Evolutionary conservation across 495 filamentous ascomycete genomes (phyloP).

Genomic region (Daldinia vernicosa): DNA sequence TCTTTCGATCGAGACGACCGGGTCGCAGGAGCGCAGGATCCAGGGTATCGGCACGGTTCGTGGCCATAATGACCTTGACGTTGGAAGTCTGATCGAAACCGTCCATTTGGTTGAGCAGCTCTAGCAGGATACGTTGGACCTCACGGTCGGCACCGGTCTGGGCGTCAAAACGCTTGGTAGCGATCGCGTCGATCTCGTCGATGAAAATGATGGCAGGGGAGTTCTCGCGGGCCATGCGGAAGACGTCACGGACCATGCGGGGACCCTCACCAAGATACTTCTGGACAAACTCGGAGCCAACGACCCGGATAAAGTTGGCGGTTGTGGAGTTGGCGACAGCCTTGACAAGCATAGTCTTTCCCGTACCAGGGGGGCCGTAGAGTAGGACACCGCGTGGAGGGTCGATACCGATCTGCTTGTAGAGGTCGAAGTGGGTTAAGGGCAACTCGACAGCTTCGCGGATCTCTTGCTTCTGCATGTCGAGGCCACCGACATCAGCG

Average conservation of each 20-base stretch:
- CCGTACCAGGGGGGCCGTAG: constrained; percentile 95
- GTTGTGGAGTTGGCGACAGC: constrained; percentile 98
- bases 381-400: constrained; percentile 95
- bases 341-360: constrained; percentile 99
- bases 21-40: constrained; percentile 94
- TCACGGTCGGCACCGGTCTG: constrained; percentile 97
- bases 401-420: constrained; percentile 98
- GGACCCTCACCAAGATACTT: constrained; percentile 98
- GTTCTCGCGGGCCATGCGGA: constrained; percentile 98
- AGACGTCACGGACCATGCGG: constrained; percentile 98
- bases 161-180: constrained; percentile 98
- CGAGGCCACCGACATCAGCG: constrained; percentile 94
- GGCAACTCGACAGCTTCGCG: constrained; percentile 96
- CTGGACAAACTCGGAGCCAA: constrained; percentile 97
- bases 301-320: constrained; percentile 97
- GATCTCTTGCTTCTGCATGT: constrained; percentile 99
- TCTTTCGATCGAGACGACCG: constrained; percentile 95
- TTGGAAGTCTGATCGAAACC: constrained; percentile 98
- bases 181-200: constrained; percentile 98
- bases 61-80: constrained; percentile 99
- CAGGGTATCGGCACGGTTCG: constrained; percentile 95
- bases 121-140: constrained; percentile 96
- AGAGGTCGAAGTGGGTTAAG: constrained; percentile 95
- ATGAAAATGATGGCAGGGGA: constrained; percentile 99
- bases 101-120: constrained; percentile 99